phyloP scores from a whole-genome alignment of 116 monocot genomes.

The Dioscorea cayenensis region DNA sequence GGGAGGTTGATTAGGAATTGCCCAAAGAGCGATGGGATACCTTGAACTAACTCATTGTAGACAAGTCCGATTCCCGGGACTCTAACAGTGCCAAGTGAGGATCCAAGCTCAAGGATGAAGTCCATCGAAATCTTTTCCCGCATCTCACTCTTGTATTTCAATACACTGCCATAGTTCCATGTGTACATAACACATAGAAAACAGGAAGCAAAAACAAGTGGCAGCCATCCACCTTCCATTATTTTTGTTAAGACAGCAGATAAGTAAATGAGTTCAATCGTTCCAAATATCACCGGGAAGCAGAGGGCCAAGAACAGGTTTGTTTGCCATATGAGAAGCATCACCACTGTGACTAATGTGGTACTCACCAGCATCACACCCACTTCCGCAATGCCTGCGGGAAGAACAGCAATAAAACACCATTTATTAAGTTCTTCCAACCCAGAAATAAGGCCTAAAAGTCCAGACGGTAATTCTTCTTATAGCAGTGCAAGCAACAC shows the following conservation, averaged over 20 bases:
- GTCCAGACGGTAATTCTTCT: background rate
- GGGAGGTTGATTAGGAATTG: conserved; percentile 75
- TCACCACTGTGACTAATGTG: conserved; percentile 65
- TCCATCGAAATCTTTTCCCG: conserved; percentile 86
- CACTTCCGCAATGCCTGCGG: conserved; percentile 75
- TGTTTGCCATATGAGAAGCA: conserved; percentile 92
- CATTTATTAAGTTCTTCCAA: background rate
- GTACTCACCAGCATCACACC: conserved; percentile 87
- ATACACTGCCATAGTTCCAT: conserved; percentile 84
- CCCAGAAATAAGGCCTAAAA: background rate
- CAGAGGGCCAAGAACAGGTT: conserved; percentile 52
- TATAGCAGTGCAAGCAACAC: no score
- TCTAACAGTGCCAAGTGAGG: conserved; percentile 63
- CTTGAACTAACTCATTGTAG: conserved; percentile 84
- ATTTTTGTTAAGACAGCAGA: conserved; percentile 73
- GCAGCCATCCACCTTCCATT: conserved; percentile 79
- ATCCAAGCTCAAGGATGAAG: conserved; percentile 61
- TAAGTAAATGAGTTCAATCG: conserved; percentile 69
- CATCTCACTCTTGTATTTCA: conserved; percentile 79
- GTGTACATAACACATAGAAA: conserved; percentile 84
- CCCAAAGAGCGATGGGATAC: conserved; percentile 78
- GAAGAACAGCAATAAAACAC: background rate
- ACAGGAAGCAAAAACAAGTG: conserved; percentile 60
- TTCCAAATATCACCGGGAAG: conserved; percentile 62
- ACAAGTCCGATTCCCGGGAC: conserved; percentile 85